Evolutionary conservation across 257 asterid genomes (phyloP).

Genomic region (Lantana camara): DNA sequence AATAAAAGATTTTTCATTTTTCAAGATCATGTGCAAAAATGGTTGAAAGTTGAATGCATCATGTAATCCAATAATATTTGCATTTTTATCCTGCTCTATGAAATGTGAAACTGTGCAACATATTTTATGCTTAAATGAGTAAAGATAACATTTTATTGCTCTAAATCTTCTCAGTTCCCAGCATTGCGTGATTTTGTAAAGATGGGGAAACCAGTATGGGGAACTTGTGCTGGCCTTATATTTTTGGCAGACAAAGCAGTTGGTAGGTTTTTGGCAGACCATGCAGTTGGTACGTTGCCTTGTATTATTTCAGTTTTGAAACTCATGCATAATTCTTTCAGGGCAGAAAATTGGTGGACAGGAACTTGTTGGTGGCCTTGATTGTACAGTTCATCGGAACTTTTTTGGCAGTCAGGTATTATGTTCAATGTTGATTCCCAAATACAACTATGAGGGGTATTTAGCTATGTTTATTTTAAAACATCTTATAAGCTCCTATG

Average conservation of each 20-base stretch:
- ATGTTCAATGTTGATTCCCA: constrained; percentile 11
- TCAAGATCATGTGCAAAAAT: neutral
- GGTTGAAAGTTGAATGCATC: neutral
- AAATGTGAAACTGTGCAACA: neutral
- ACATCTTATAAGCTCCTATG: neutral
- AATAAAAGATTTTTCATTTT: neutral
- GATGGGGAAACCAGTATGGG: constrained; percentile 98
- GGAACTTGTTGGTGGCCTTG: constrained; percentile 91
- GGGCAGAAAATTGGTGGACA: constrained; percentile 97
- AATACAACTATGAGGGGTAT: neutral
- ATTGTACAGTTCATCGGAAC: constrained; percentile 89
- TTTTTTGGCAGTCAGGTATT: constrained; percentile 92
- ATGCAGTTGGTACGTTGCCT: constrained; percentile 37
- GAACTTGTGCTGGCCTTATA: constrained; percentile 98
- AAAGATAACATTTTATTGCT: constrained; percentile 11
- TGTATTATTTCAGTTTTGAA: constrained; percentile 21
- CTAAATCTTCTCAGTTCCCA: constrained; percentile 67
- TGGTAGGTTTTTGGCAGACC: constrained; percentile 87
- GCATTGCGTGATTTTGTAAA: constrained; percentile 89
- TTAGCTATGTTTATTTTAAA: neutral
- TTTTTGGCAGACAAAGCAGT: constrained; percentile 87
- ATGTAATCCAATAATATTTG: neutral
- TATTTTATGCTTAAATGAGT: neutral
- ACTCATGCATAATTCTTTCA: constrained; percentile 34
- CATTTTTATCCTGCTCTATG: neutral